Base-by-base conservation (phyloP, 1,284 basidiomycete species). In the Trametes versicolor region DNA sequence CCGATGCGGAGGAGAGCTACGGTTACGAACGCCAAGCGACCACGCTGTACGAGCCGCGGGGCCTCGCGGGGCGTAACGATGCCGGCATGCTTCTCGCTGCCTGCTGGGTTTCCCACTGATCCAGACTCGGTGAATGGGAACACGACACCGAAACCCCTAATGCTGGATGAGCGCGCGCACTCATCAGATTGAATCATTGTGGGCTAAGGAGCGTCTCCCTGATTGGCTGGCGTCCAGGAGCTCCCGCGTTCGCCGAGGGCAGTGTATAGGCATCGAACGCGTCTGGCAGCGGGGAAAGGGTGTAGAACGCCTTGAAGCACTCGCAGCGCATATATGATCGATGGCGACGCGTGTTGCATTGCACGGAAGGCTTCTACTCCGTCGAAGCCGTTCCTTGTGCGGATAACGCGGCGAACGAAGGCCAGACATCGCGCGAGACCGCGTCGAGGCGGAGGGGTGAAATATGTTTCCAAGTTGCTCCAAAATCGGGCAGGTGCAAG, bases 391-490 rank as follows among this genome's bases (percentile, higher is more conserved):
- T 56, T 21, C 19, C 34, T 45, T 25, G 47, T 34, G 60, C 47
- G 60, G 60, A 62, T 62, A 62, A 47, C 29, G 32, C 54, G 61
- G 61, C 39, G 17, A 15, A 9, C 15, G 39, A 36, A 23, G 54
- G 50, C 29, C 15, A 29, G 21, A 8, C 25, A 48, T 15, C 45
- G 32, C 50, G 32, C 37, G 53, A 41, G 21, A 21, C 23, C 25
- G 23, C 45, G 45, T 25, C 34, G 50, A 43, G 12, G 36, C 43
- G 47, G 37, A 27, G 36, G 60, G 61, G 54, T 45, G 61, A 62
- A 51, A 52, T 62, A 55, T 52, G 61, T 62, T 62, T 62, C 61
- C 61, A 57, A 57, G 47, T 45, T 21, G 54, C 36, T 27, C 61
- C 54, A 52, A 48, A 57, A 62, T 27, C 45, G 45, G 52, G 54